Conservation (phyloP, 75 land plant species). For the Sequoia sempervirens region DNA sequence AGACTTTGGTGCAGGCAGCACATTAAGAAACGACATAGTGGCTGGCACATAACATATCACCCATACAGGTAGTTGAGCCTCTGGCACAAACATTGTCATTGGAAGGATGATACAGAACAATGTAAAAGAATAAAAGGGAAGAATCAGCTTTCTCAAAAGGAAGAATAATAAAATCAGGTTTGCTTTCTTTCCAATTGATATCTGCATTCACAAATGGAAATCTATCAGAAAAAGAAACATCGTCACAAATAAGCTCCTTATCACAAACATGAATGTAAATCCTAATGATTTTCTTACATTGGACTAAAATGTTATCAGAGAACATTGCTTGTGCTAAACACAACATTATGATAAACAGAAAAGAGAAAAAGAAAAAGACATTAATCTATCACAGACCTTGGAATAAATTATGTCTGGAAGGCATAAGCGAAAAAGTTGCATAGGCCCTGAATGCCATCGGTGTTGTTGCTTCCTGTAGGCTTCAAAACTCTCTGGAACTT, state of each 20-base stretch:
- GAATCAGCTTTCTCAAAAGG: slow-evolving; percentile 76
- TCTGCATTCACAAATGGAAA: slow-evolving; percentile 30
- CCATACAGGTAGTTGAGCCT: slow-evolving; percentile 82
- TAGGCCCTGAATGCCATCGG: slow-evolving; percentile 94
- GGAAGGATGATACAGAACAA: slow-evolving; percentile 90
- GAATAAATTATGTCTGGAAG: slow-evolving; percentile 61
- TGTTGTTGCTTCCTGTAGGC: slow-evolving; percentile 91
- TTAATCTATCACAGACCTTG: slow-evolving; percentile 39
- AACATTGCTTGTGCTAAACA: not conserved
- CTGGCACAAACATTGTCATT: slow-evolving; percentile 89
- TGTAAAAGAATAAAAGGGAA: slow-evolving; percentile 92
- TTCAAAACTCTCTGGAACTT: slow-evolving; percentile 81
- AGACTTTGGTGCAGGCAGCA: slow-evolving; percentile 72
- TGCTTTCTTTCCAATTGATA: slow-evolving; percentile 64
- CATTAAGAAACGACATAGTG: slow-evolving; percentile 71
- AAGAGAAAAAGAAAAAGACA: not conserved
- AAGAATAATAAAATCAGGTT: slow-evolving; percentile 82
- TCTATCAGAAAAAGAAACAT: not conserved
- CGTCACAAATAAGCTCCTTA: not conserved
- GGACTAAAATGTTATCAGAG: not conserved
- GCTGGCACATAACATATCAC: slow-evolving; percentile 87
- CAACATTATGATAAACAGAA: not conserved
- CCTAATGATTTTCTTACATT: not conserved
- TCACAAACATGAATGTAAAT: slow-evolving; percentile 5
- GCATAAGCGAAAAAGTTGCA: slow-evolving; percentile 83